Percentiles rank a stretch among this genome's conserved stretches.
phyloP scores from a whole-genome alignment of 2,329 filamentous ascomycete genomes.

The Westerdykella ornata region DNA sequence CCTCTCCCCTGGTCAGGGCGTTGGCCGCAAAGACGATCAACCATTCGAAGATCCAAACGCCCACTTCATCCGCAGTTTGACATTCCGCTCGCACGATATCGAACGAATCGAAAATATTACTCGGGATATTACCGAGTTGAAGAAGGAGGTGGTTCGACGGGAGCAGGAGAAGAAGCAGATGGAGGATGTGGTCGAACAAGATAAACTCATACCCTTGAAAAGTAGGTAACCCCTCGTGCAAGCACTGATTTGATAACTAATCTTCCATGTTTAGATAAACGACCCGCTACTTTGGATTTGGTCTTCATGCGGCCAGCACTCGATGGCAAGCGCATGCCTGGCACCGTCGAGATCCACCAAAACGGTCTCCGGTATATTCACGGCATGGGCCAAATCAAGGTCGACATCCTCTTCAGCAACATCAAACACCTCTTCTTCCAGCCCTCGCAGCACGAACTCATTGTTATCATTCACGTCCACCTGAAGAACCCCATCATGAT shows the following conservation, averaged over 20 bases:
- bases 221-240: constrained; percentile 50
- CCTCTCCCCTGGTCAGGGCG: constrained; percentile 91
- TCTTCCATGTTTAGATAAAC: not conserved
- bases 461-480: constrained; percentile 97
- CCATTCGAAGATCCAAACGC: constrained; percentile 94
- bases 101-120: constrained; percentile 85
- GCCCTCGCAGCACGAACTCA: constrained; percentile 89
- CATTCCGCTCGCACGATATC: constrained; percentile 85
- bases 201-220: constrained; percentile 91
- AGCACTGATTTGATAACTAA: too few species aligned
- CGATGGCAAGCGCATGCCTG: constrained; percentile 93
- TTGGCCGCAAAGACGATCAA: constrained; percentile 93
- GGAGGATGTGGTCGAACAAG: constrained; percentile 98
- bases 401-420: constrained; percentile 96
- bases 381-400: constrained; percentile 70
- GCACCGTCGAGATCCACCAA: constrained; percentile 94
- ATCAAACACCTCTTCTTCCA: constrained; percentile 99
- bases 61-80: constrained; percentile 92
- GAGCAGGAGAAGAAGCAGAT: constrained; percentile 99
- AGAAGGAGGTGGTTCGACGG: constrained; percentile 82
- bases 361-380: constrained; percentile 92
- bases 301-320: constrained; percentile 92
- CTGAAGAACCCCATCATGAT: constrained; percentile 97
- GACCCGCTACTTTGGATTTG: constrained; percentile 82
- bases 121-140: constrained; percentile 89